Conservation (phyloP, 768 basidiomycete genomes). For the Boletus reticulatus region DNA sequence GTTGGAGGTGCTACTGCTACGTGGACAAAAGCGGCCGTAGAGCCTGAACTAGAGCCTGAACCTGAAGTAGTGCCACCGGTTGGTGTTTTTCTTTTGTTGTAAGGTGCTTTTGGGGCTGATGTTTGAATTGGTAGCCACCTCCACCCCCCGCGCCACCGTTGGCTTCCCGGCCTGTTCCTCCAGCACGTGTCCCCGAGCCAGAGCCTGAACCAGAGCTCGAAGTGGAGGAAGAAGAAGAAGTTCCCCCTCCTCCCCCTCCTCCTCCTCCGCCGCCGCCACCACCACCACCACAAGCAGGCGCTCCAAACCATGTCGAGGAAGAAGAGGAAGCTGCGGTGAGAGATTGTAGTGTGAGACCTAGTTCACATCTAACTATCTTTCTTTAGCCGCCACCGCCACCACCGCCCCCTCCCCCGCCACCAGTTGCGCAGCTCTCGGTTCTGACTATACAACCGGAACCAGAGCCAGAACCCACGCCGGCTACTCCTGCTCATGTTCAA, state of each 20-base stretch:
- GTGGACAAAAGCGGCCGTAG: constrained; percentile 16
- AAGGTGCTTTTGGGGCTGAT: background rate
- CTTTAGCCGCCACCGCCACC: constrained; percentile 32
- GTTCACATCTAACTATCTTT: background rate
- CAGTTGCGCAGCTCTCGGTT: constrained; percentile 32
- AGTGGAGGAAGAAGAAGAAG: constrained; percentile 17
- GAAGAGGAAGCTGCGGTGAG: constrained; percentile 17
- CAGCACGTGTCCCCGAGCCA: constrained; percentile 16
- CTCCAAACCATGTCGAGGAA: constrained; percentile 4
- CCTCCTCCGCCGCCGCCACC: constrained; percentile 30
- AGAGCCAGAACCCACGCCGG: constrained; percentile 19
- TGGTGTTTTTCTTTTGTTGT: constrained; percentile 5
- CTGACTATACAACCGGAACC: constrained; percentile 35
- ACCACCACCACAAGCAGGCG: background rate
- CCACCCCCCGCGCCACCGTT: constrained; percentile 25
- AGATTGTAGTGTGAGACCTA: background rate
- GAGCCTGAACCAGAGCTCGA: constrained; percentile 20
- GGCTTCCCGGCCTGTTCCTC: constrained; percentile 17
- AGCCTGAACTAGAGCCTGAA: constrained; percentile 24
- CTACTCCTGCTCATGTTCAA: constrained; percentile 12
- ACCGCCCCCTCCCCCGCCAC: constrained; percentile 48
- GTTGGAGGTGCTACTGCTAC: constrained; percentile 30
- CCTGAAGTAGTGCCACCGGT: constrained; percentile 32
- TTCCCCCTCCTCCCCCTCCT: constrained; percentile 14
- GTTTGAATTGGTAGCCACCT: constrained; percentile 21